Percentiles rank a stretch among this genome's conserved stretches.
phyloP scores from a whole-genome alignment of 2,329 filamentous ascomycete species.

The Chaetomiaceae sp. region DNA sequence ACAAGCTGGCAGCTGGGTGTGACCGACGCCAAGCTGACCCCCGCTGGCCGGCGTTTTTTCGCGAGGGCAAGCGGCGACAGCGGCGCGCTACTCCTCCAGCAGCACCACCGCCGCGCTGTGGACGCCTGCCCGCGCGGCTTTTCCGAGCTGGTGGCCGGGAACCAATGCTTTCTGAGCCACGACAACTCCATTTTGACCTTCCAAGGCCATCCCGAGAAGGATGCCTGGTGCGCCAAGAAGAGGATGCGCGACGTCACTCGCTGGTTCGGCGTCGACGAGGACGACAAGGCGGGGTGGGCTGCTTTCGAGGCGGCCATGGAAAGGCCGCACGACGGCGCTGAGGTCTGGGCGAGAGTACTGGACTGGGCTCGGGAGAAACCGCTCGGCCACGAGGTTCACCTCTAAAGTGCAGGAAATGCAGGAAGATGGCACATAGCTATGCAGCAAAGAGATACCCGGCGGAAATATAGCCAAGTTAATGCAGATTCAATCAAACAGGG shows the following conservation, averaged over 20 bases:
- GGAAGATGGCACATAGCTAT: neutral
- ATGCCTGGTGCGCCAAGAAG: conserved; percentile 33
- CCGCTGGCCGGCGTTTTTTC: conserved; percentile 35
- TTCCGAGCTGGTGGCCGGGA: conserved; percentile 30
- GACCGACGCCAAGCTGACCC: conserved; percentile 32
- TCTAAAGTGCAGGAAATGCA: neutral
- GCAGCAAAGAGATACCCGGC: neutral
- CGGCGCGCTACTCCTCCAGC: conserved; percentile 29
- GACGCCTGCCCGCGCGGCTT: conserved; percentile 30
- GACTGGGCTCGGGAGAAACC: conserved; percentile 24
- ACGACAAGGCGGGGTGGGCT: conserved; percentile 27
- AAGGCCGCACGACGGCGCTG: conserved; percentile 32
- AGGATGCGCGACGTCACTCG: conserved; percentile 31
- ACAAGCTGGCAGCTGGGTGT: conserved; percentile 29
- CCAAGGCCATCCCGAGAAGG: conserved; percentile 42
- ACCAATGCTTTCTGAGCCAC: conserved; percentile 35
- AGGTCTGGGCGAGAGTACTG: conserved; percentile 33
- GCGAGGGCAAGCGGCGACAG: conserved; percentile 12
- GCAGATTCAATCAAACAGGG: neutral
- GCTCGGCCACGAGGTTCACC: neutral
- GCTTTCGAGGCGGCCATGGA: conserved; percentile 27
- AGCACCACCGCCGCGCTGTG: conserved; percentile 39
- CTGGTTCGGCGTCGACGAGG: conserved; percentile 33
- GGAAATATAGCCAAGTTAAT: neutral
- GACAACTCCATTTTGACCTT: conserved; percentile 37